phyloP scores from a whole-genome alignment of 176 grass and related monocot species.

The Eleusine indica region DNA sequence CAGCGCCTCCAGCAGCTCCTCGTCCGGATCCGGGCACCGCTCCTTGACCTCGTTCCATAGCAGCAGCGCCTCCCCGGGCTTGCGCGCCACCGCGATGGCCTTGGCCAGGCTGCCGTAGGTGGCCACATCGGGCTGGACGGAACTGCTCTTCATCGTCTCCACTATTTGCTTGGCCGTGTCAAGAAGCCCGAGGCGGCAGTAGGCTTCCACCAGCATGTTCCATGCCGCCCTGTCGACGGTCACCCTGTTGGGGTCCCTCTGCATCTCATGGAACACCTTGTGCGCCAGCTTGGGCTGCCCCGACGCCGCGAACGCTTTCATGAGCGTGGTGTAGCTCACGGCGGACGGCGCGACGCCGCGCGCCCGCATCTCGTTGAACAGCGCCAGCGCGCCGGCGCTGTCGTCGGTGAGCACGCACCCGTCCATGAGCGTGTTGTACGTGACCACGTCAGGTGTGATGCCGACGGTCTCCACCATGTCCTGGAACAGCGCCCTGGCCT shows the following conservation, averaged over 20 bases:
- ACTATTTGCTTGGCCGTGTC: slow-evolving; percentile 66
- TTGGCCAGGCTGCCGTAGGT: slow-evolving; percentile 92
- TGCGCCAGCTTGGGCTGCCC: slow-evolving; percentile 81
- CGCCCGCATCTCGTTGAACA: slow-evolving; percentile 84
- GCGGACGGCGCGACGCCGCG: slow-evolving; percentile 68
- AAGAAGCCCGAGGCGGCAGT: slow-evolving; percentile 67
- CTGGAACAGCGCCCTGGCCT: slow-evolving; percentile 56
- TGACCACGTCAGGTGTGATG: slow-evolving; percentile 68
- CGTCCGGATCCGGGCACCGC: slow-evolving; percentile 62
- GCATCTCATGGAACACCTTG: slow-evolving; percentile 92
- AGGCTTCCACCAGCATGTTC: slow-evolving; percentile 86
- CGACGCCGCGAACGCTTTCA: slow-evolving; percentile 83
- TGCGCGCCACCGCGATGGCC: slow-evolving; percentile 57
- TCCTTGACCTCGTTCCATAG: slow-evolving; percentile 89
- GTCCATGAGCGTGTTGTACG: slow-evolving; percentile 92
- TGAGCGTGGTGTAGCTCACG: slow-evolving; percentile 92
- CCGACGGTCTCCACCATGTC: slow-evolving; percentile 45
- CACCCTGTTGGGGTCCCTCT: slow-evolving; percentile 63
- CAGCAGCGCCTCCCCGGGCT: slow-evolving; percentile 82
- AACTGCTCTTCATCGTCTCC: slow-evolving; percentile 70
- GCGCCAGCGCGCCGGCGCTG: slow-evolving; percentile 61
- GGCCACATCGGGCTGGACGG: slow-evolving; percentile 55
- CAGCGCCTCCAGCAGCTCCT: slow-evolving; percentile 68
- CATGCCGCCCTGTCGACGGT: slow-evolving; percentile 67
- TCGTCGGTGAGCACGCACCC: slow-evolving; percentile 81